A percentile compares a stretch with the other conserved stretches of the same genome.
Conservation (phyloP, 495 filamentous ascomycete genomes). For the Hypoxylon crocopeplum region DNA sequence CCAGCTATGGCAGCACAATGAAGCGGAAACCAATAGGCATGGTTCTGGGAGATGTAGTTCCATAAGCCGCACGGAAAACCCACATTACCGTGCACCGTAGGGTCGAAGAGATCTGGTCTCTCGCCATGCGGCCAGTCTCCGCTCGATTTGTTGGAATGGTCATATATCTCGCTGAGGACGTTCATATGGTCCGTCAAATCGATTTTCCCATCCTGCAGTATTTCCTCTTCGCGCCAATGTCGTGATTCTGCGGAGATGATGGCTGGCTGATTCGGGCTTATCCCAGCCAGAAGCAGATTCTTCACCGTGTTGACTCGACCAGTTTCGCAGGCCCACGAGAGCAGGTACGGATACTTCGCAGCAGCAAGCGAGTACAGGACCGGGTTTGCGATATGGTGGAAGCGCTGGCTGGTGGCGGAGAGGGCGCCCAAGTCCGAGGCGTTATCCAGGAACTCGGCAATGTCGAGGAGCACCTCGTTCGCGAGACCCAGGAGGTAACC, state of each 20-base stretch:
- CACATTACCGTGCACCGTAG: too few relatives aligned
- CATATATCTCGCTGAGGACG: neutral
- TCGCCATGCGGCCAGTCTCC: too few relatives aligned
- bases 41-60: too few relatives aligned
- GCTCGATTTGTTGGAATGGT: neutral
- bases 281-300: conserved; percentile 4
- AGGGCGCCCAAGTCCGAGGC: neutral
- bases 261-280: too few relatives aligned
- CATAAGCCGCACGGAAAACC: too few relatives aligned
- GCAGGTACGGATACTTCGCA: neutral
- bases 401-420: neutral
- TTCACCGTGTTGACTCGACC: neutral
- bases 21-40: conserved; percentile 11
- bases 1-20: conserved; percentile 2
- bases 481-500: neutral
- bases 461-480: neutral
- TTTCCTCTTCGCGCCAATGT: too few relatives aligned
- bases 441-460: neutral
- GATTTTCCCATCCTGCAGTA: neutral
- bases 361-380: conserved; percentile 1
- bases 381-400: conserved; percentile 1
- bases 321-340: conserved; percentile 6
- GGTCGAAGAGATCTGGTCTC: too few relatives aligned
- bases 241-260: neutral
- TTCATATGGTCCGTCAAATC: neutral